phyloP scores from a whole-genome alignment of 192 early-diverging fungal species.

The Coemansia erecta region DNA sequence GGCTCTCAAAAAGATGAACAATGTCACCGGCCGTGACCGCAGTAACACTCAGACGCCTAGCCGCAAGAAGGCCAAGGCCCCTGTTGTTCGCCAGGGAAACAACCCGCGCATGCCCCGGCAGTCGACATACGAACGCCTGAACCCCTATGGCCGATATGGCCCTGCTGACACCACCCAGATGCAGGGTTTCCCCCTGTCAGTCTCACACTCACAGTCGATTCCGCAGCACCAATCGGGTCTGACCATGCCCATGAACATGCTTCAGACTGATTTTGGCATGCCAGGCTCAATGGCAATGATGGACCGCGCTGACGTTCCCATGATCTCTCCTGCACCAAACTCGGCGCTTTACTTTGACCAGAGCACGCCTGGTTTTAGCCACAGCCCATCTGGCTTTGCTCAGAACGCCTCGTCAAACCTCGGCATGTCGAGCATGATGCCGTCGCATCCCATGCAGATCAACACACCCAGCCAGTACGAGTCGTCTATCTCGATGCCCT shows the following conservation, averaged over 20 bases:
- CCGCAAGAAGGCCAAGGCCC: constrained; percentile 29
- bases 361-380: neutral
- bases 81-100: constrained; percentile 25
- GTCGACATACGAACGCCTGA: constrained; percentile 30
- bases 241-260: constrained; percentile 31
- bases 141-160: constrained; percentile 30
- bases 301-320: constrained; percentile 19
- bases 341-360: constrained; percentile 32
- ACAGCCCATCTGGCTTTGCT: no score
- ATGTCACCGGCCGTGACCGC: constrained; percentile 11
- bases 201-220: constrained; percentile 15
- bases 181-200: constrained; percentile 22
- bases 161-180: constrained; percentile 11
- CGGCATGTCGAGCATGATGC: constrained; percentile 21
- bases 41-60: neutral
- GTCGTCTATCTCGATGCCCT: neutral
- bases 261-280: constrained; percentile 23
- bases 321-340: constrained; percentile 22
- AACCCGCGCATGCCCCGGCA: constrained; percentile 22
- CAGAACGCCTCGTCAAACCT: constrained; percentile 7
- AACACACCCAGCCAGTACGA: constrained; percentile 25
- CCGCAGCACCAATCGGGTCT: constrained; percentile 23
- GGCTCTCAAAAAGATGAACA: constrained; percentile 40
- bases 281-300: constrained; percentile 11
- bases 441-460: constrained; percentile 19